Base-by-base conservation (phyloP, 257 asterid species). In the Primulina eburnea region DNA sequence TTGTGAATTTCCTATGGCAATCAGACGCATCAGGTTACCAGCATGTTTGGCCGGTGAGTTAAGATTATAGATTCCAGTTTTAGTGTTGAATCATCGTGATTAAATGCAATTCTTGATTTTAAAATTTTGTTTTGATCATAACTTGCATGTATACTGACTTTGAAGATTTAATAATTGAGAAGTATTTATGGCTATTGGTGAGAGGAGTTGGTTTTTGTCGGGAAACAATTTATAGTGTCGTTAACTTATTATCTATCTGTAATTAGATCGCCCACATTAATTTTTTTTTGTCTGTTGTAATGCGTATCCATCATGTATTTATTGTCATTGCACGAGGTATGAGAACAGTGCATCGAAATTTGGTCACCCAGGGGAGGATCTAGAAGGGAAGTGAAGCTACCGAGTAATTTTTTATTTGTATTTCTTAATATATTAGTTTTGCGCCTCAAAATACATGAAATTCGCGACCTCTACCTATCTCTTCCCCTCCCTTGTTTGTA, bases 41-140 rank as follows among this genome's bases (percentile, higher is more conserved):
- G 2, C 98, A 86, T 76, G 87, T 86, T 79, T 92, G 98, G 98
- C 98, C 98, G 90, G 98, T 92, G 82, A 88, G 90, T 86, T 67
- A 1, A 5, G 53, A 35, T 74, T 50, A 55, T 70, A 72, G 21
- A 29, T 47, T 70, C 57, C 40, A 9, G 33, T 67, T 32, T 64
- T 55, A 26, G 21, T 62, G 40, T 60, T 69, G 26, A 24, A 24
- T 1, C 26, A 24, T 24, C 26, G 26, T 24, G 26, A 24, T 24
- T 21, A 24, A 24, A 24, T 24, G 26, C 26, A 24, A 24, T 24
- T 24, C 26, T 24, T 24, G 26, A 24, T 24, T 24, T 24, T 24
- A 24, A 24, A 24, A 32, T 20, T 57, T 65, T 6, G 52, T 8
- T 0, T 56, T 61, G 38, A 56, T 72, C 58, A n/a, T 60, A 37